Percentiles rank a stretch among this genome's conserved stretches.
Conservation (phyloP, 169 alveolate genomes). For the Plasmodium blacklocki region DNA sequence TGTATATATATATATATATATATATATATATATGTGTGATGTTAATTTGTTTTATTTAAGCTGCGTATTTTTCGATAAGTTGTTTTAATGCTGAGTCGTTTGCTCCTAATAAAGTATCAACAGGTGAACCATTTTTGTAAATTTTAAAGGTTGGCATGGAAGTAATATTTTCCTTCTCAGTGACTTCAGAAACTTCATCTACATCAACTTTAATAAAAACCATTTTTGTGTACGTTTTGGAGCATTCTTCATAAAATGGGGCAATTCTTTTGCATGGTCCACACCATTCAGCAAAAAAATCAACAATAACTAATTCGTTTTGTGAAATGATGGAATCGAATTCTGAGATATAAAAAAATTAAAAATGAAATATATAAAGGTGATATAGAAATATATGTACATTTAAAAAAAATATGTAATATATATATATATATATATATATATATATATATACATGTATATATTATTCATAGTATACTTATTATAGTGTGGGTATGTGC, state of each 20-base stretch:
- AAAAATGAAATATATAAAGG: too few species aligned
- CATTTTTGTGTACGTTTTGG: conserved; percentile 78
- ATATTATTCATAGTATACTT: too few species aligned
- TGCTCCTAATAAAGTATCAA: conserved; percentile 85
- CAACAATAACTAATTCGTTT: conserved; percentile 90
- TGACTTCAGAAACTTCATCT: conserved; percentile 82
- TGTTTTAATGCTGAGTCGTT: conserved; percentile 79
- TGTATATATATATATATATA: background rate
- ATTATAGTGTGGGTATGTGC: too few species aligned
- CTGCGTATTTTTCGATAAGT: conserved; percentile 70
- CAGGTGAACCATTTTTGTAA: conserved; percentile 83
- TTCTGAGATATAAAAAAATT: conserved; percentile 64
- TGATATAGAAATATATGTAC: too few species aligned
- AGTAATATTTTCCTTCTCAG: conserved; percentile 82
- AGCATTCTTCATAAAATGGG: conserved; percentile 86
- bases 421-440: too few species aligned
- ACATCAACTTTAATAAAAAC: conserved; percentile 84
- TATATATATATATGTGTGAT: background rate
- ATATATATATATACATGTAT: too few species aligned
- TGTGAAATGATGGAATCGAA: conserved; percentile 80
- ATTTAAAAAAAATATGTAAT: too few species aligned
- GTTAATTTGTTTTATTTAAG: conserved; percentile 10
- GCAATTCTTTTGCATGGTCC: conserved; percentile 92
- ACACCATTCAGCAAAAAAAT: conserved; percentile 98
- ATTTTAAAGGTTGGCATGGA: conserved; percentile 87